Evolutionary conservation across 2,329 filamentous ascomycete species (phyloP).

Genomic region (Graphium sp.): DNA sequence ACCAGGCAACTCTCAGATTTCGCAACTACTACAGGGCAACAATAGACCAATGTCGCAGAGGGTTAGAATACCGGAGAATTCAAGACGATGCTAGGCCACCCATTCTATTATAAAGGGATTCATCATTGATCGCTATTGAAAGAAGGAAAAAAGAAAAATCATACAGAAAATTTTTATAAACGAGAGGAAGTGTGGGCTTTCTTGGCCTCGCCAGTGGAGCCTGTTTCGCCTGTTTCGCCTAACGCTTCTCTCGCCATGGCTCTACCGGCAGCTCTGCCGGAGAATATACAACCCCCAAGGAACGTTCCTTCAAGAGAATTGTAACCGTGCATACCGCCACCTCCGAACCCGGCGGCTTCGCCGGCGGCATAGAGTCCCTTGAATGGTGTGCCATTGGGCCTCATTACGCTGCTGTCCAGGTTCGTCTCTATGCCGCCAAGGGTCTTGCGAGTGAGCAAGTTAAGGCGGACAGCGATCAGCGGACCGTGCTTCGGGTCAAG

Average conservation of each 20-base stretch:
- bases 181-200: too few relatives aligned
- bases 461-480: constrained; percentile 42
- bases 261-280: constrained; percentile 36
- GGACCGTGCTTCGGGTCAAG: constrained; percentile 37
- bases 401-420: constrained; percentile 36
- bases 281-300: constrained; percentile 46
- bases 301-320: constrained; percentile 46
- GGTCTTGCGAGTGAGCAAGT: constrained; percentile 43
- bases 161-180: too few relatives aligned
- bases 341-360: constrained; percentile 43
- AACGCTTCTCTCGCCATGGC: constrained; percentile 30
- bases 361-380: constrained; percentile 41
- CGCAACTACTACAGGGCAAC: too few relatives aligned
- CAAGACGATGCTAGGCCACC: too few relatives aligned
- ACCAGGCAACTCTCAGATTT: too few relatives aligned
- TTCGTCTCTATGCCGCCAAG: constrained; percentile 44
- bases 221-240: too few relatives aligned
- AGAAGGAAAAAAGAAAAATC: too few relatives aligned
- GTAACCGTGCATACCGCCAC: constrained; percentile 45
- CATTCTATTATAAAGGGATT: too few relatives aligned
- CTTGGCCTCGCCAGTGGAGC: too few relatives aligned
- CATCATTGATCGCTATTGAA: too few relatives aligned
- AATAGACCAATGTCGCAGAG: too few relatives aligned
- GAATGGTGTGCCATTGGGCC: constrained; percentile 27
- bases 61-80: too few relatives aligned